Evolutionary conservation across 2,329 filamentous ascomycete species (phyloP).

Genomic region (Trichoderma breve): DNA sequence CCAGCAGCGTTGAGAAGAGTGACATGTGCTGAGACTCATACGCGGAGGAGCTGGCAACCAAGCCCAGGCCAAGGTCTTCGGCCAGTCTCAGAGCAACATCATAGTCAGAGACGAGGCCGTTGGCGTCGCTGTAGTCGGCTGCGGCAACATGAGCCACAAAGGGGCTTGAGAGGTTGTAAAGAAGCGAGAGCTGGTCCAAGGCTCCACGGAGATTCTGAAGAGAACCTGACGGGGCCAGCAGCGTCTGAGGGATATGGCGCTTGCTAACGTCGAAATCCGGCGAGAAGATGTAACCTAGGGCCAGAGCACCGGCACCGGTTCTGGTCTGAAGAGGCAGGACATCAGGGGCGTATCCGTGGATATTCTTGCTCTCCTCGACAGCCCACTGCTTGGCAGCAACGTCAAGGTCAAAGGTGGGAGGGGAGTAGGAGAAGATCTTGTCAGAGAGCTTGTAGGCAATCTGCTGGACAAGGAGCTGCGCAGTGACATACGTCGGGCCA

Average conservation of each 20-base stretch:
- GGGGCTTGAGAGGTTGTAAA: conserved; percentile 89
- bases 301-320: conserved; percentile 83
- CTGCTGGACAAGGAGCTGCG: conserved; percentile 92
- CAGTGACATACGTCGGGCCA: conserved; percentile 88
- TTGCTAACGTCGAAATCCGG: conserved; percentile 92
- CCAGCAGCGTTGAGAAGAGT: conserved; percentile 78
- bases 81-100: conserved; percentile 73
- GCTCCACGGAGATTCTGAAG: conserved; percentile 77
- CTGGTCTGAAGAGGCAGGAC: conserved; percentile 83
- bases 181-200: conserved; percentile 85
- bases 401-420: conserved; percentile 89
- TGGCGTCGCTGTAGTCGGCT: conserved; percentile 70
- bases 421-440: conserved; percentile 96
- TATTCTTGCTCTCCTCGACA: conserved; percentile 67
- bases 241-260: conserved; percentile 85
- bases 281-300: conserved; percentile 95
- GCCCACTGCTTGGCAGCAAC: conserved; percentile 78
- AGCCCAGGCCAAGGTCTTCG: conserved; percentile 84
- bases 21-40: conserved; percentile 96
- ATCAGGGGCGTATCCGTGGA: conserved; percentile 74
- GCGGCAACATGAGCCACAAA: conserved; percentile 92
- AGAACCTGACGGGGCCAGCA: conserved; percentile 82
- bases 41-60: conserved; percentile 80
- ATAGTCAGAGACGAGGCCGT: conserved; percentile 84
- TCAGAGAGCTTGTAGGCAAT: conserved; percentile 93